Conservation (phyloP, 805 yeast species). For the Pichia phayaonensis region DNA sequence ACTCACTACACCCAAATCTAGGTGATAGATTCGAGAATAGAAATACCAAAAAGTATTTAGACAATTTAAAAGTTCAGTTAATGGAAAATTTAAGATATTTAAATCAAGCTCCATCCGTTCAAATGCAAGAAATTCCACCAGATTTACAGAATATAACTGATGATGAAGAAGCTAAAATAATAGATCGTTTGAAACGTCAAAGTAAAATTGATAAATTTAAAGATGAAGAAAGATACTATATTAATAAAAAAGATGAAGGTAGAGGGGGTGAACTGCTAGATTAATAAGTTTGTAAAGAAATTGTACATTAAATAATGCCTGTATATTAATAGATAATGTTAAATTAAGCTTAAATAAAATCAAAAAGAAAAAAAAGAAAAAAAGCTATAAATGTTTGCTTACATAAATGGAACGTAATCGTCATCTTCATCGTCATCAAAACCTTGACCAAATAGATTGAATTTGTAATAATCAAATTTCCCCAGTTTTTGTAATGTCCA, state of each 20-base stretch:
- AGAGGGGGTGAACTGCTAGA: slow-evolving; percentile 29
- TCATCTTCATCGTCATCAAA: slow-evolving; percentile 21
- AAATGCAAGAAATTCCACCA: slow-evolving; percentile 87
- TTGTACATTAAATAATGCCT: neutral
- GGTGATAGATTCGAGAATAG: slow-evolving; percentile 78
- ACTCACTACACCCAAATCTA: slow-evolving; percentile 76
- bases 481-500: slow-evolving; percentile 26
- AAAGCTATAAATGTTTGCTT: neutral
- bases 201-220: slow-evolving; percentile 26
- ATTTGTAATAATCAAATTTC: slow-evolving; percentile 18
- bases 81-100: slow-evolving; percentile 74
- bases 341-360: neutral
- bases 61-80: slow-evolving; percentile 65
- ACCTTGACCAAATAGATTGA: slow-evolving; percentile 17
- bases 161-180: slow-evolving; percentile 36
- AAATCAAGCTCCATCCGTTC: slow-evolving; percentile 91
- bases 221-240: slow-evolving; percentile 32
- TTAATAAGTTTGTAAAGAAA: neutral
- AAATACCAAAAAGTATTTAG: slow-evolving; percentile 75
- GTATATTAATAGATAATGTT: neutral
- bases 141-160: slow-evolving; percentile 35
- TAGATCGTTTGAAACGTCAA: slow-evolving; percentile 29
- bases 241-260: slow-evolving; percentile 33
- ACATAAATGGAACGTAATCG: slow-evolving; percentile 30
- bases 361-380: neutral